A percentile compares a stretch with the other conserved stretches of the same genome.
Conservation (phyloP, 2,329 filamentous ascomycete species). For the Sporothrix phasma region DNA sequence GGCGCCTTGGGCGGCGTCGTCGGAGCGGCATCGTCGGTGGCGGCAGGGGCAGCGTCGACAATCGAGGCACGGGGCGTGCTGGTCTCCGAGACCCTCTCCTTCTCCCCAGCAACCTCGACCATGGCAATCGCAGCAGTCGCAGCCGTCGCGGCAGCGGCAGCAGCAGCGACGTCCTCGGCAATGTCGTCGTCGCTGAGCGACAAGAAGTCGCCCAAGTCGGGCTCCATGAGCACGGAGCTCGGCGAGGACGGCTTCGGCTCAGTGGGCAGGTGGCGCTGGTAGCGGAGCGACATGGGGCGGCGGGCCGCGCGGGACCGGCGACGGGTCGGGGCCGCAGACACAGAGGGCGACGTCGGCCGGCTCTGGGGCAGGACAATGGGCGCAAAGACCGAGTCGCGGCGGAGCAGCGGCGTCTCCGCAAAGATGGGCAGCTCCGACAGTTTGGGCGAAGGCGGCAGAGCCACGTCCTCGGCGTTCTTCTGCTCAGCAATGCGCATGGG, state of each 20-base stretch:
- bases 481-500: no score
- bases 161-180: slow-evolving; percentile 31
- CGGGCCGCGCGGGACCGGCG: slow-evolving; percentile 14
- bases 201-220: slow-evolving; percentile 44
- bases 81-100: neutral
- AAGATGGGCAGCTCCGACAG: neutral
- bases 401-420: neutral
- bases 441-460: neutral
- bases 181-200: slow-evolving; percentile 48
- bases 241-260: slow-evolving; percentile 20
- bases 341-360: slow-evolving; percentile 1
- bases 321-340: slow-evolving; percentile 15
- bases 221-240: slow-evolving; percentile 37
- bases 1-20: neutral
- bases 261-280: slow-evolving; percentile 13
- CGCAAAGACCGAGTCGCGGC: neutral
- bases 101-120: neutral
- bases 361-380: slow-evolving; percentile 9
- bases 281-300: slow-evolving; percentile 14
- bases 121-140: neutral
- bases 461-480: neutral
- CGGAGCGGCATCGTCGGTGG: neutral
- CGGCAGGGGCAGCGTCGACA: neutral
- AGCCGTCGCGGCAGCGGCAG: neutral
- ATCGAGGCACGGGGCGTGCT: slow-evolving; percentile 31